phyloP scores from a whole-genome alignment of 257 asterid species.

The Gardenia jasminoides region DNA sequence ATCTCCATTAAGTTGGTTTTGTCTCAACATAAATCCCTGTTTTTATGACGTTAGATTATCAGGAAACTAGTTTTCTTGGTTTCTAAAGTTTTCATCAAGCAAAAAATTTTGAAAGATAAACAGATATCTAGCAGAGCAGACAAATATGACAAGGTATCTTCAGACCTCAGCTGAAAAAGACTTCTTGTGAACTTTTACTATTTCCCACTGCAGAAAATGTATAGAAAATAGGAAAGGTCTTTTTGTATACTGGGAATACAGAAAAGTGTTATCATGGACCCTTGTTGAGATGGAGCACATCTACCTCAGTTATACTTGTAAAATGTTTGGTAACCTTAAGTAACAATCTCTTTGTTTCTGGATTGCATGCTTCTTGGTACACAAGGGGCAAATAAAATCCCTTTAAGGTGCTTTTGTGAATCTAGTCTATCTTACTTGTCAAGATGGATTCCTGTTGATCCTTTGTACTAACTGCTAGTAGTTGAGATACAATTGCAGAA shows the following conservation, averaged over 20 bases:
- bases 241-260: too few relatives aligned
- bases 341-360: neutral
- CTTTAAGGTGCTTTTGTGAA: neutral
- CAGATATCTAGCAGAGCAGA: neutral
- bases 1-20: neutral
- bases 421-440: neutral
- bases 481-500: neutral
- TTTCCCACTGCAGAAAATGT: too few relatives aligned
- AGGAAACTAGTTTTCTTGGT: neutral
- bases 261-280: neutral
- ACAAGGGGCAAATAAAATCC: neutral
- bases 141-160: neutral
- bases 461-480: too few relatives aligned
- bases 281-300: neutral
- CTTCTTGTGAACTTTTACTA: too few relatives aligned
- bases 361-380: neutral
- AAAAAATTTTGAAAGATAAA: neutral
- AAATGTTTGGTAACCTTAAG: neutral
- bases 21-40: neutral
- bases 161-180: neutral
- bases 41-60: neutral
- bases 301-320: neutral
- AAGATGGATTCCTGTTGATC: neutral
- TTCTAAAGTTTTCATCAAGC: neutral
- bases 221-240: too few relatives aligned